phyloP scores from a whole-genome alignment of 768 basidiomycete genomes.

The Cystobasidium tubakii region DNA sequence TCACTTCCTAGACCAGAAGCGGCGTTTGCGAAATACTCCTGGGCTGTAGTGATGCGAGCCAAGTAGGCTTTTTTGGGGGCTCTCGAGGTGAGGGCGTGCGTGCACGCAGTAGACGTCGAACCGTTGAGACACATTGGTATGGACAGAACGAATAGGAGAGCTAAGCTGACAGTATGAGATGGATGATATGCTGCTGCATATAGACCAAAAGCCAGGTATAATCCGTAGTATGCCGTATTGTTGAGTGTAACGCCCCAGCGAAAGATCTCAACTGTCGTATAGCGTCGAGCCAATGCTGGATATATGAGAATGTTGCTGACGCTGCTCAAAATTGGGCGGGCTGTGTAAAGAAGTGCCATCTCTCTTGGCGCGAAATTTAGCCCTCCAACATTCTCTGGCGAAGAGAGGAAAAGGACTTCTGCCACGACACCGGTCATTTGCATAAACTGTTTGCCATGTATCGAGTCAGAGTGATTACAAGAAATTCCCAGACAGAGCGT shows the following conservation, averaged over 20 bases:
- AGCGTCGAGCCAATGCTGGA: not conserved
- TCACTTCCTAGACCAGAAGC: not conserved
- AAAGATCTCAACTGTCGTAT: not conserved
- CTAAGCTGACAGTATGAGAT: not conserved
- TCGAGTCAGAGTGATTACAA: not conserved
- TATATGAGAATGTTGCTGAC: not conserved
- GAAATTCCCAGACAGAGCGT: too few species aligned
- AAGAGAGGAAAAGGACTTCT: conserved; percentile 1
- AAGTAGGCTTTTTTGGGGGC: not conserved
- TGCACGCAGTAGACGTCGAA: not conserved
- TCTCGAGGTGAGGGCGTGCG: not conserved
- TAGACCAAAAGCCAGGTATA: not conserved
- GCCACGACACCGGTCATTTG: not conserved
- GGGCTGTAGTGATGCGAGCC: conserved; percentile 1
- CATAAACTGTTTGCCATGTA: conserved; percentile 7
- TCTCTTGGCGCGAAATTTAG: not conserved
- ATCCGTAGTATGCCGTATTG: not conserved
- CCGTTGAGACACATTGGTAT: not conserved
- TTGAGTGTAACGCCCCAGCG: not conserved
- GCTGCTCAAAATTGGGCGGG: not conserved
- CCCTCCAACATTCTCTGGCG: not conserved
- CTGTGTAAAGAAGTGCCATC: not conserved
- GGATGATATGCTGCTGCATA: not conserved
- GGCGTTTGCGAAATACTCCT: not conserved
- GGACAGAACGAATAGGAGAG: not conserved